Conservation (phyloP, 768 basidiomycete species). For the Mycena metata region DNA sequence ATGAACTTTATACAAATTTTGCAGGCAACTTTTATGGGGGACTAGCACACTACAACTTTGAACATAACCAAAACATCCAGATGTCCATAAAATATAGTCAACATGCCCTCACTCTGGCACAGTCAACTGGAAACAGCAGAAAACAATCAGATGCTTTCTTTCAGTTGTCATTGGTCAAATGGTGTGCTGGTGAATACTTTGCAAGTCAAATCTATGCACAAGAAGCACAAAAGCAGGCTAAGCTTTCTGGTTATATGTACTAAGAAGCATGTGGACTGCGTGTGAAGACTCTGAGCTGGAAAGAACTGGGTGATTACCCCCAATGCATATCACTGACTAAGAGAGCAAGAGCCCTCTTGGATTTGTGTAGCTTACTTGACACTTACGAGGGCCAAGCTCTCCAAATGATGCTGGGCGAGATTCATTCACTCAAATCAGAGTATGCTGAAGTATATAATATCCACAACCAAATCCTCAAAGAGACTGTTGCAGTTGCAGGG, state of each 20-base stretch:
- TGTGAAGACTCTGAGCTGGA: background rate
- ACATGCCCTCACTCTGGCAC: background rate
- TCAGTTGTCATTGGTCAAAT: background rate
- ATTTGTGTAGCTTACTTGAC: background rate
- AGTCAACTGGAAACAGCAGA: background rate
- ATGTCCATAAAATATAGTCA: background rate
- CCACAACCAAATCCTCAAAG: background rate
- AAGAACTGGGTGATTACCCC: background rate
- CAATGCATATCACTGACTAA: background rate
- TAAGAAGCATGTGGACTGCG: background rate
- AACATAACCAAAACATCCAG: background rate
- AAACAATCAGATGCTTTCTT: background rate
- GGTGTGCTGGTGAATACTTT: background rate
- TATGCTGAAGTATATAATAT: background rate
- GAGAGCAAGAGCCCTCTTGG: background rate
- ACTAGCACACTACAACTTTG: background rate
- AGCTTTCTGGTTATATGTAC: background rate
- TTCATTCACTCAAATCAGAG: background rate
- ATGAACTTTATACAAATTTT: background rate
- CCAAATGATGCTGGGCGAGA: background rate
- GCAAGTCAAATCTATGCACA: background rate
- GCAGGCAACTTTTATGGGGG: background rate
- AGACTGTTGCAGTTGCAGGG: background rate
- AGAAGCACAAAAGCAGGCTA: background rate
- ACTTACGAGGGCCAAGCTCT: background rate